Percentiles rank a stretch among this genome's conserved stretches.
These are phyloP conservation scores for Fusarium secorum DNA, from an alignment of 2,329 filamentous ascomycete genomes.

Conservation along the genomic window DNA sequence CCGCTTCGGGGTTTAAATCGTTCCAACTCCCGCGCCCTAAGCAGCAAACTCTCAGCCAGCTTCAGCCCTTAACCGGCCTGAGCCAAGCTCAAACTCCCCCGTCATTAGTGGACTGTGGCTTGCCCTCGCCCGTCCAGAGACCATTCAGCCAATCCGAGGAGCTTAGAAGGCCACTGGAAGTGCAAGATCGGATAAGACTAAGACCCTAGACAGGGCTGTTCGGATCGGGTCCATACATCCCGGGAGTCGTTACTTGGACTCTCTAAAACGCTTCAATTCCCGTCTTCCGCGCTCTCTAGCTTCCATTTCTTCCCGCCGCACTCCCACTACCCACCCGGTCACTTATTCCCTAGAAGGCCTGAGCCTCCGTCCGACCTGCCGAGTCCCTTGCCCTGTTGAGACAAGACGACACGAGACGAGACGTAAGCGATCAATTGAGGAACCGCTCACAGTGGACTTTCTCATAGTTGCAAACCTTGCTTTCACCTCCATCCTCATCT, in stretches of 20 bases:
- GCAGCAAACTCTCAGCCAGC: conserved; percentile 25
- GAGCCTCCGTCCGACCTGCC: conserved; percentile 16
- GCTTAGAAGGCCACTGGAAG: conserved; percentile 12
- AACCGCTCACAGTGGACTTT: conserved; percentile 15
- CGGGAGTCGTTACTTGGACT: conserved; percentile 1
- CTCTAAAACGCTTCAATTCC: conserved; percentile 31
- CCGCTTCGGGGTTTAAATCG: conserved; percentile 22
- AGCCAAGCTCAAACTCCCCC: conserved; percentile 18
- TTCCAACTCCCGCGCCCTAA: conserved; percentile 28
- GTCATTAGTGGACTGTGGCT: conserved; percentile 29
- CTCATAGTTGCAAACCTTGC: background rate
- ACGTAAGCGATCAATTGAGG: conserved; percentile 2
- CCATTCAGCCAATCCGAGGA: conserved; percentile 1
- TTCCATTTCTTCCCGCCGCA: conserved; percentile 13
- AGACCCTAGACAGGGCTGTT: conserved; percentile 26
- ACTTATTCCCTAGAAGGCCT: conserved; percentile 13
- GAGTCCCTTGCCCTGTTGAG: conserved; percentile 4
- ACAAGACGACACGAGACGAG: conserved; percentile 10
- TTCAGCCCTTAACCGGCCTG: background rate
- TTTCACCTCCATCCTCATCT: background rate
- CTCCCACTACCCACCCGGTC: conserved; percentile 7
- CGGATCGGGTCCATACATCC: conserved; percentile 1
- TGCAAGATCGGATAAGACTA: conserved; percentile 26
- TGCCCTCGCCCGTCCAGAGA: conserved; percentile 5
- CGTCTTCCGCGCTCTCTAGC: conserved; percentile 30